Conservation (phyloP, 805 yeast species). For the Hanseniaspora opuntiae region DNA sequence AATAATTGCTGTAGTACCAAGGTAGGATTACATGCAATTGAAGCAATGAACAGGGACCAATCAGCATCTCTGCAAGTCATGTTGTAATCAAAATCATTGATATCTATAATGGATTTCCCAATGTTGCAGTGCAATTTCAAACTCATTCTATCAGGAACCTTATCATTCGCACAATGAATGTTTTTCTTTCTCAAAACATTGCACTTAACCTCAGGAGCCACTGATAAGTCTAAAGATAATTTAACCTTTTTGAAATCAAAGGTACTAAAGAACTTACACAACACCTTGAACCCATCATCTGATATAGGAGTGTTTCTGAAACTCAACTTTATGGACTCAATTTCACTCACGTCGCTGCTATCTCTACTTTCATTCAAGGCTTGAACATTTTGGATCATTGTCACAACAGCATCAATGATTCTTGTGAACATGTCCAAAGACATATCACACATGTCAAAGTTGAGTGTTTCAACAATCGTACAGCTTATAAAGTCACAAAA, state of each 20-base stretch:
- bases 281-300: constrained; percentile 62
- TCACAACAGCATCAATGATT: constrained; percentile 49
- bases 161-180: constrained; percentile 19
- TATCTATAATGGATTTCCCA: neutral
- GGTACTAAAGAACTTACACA: constrained; percentile 65
- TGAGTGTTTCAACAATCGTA: constrained; percentile 66
- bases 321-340: constrained; percentile 56
- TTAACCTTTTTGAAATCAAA: constrained; percentile 33
- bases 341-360: constrained; percentile 24
- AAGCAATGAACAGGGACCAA: constrained; percentile 68
- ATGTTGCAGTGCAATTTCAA: neutral
- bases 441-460: constrained; percentile 66
- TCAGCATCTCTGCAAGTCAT: constrained; percentile 40
- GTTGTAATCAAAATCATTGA: constrained; percentile 9
- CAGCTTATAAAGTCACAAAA: constrained; percentile 77
- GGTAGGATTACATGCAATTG: constrained; percentile 56
- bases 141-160: constrained; percentile 31
- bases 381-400: constrained; percentile 16
- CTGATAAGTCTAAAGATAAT: constrained; percentile 50
- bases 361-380: neutral
- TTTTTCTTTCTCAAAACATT: constrained; percentile 31
- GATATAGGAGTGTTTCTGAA: constrained; percentile 68
- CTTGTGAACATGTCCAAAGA: constrained; percentile 64
- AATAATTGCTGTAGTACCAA: constrained; percentile 22
- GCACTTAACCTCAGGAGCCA: constrained; percentile 28